phyloP scores from a whole-genome alignment of 176 grass and related monocot species.

The Chrysopogon serrulatus region DNA sequence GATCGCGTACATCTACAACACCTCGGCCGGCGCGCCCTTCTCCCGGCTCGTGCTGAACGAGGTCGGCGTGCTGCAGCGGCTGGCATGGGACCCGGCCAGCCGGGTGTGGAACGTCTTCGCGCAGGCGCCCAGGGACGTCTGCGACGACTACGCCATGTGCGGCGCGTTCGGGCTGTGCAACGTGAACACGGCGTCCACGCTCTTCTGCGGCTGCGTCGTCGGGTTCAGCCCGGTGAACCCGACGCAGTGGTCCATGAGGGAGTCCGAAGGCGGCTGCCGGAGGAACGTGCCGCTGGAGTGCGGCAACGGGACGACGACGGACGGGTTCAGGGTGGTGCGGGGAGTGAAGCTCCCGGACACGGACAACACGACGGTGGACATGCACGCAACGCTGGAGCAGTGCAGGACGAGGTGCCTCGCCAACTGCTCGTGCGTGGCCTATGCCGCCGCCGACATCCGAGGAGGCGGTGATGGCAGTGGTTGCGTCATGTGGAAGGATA shows the following conservation, averaged over 20 bases:
- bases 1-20: slow-evolving; percentile 24
- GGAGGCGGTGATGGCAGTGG: slow-evolving; percentile 16
- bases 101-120: slow-evolving; percentile 9
- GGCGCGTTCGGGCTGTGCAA: slow-evolving; percentile 51
- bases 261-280: slow-evolving; percentile 34
- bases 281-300: slow-evolving; percentile 38
- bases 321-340: slow-evolving; percentile 14
- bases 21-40: slow-evolving; percentile 16
- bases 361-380: slow-evolving; percentile 22
- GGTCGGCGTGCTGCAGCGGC: slow-evolving; percentile 27
- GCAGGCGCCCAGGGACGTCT: slow-evolving; percentile 26
- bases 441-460: slow-evolving; percentile 21
- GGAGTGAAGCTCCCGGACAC: slow-evolving; percentile 65
- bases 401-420: slow-evolving; percentile 32
- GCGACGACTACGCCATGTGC: slow-evolving; percentile 51
- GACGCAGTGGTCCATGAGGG: slow-evolving; percentile 38
- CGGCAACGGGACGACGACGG: slow-evolving; percentile 17
- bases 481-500: slow-evolving; percentile 22
- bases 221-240: slow-evolving; percentile 43
- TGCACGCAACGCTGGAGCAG: slow-evolving; percentile 7
- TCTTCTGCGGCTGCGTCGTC: slow-evolving; percentile 38
- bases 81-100: slow-evolving; percentile 32
- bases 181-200: slow-evolving; percentile 24
- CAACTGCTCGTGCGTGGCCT: slow-evolving; percentile 66
- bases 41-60: slow-evolving; percentile 37